Conservation (phyloP, 176 grass and related monocot genomes). For the Oryza officinalis region DNA sequence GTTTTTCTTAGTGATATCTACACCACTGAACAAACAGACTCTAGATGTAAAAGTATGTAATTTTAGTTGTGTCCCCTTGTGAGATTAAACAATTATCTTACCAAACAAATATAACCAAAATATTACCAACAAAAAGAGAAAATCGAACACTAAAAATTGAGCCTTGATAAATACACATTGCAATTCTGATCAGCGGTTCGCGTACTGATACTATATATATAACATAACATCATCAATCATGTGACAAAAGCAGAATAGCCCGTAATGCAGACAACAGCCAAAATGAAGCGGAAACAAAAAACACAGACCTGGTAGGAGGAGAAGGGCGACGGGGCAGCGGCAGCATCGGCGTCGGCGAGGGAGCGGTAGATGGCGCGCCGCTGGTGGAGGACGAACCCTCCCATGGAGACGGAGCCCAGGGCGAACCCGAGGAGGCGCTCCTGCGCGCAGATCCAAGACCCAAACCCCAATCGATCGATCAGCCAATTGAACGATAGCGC, state of each 20-base stretch:
- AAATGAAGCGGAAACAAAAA: not conserved
- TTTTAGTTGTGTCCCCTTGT: not conserved
- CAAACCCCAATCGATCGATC: constrained; percentile 16
- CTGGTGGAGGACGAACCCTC: constrained; percentile 53
- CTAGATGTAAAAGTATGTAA: not conserved
- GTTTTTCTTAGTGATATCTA: not conserved
- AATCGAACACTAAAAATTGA: not conserved
- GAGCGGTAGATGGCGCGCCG: constrained; percentile 48
- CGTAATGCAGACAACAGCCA: not conserved
- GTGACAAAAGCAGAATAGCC: not conserved
- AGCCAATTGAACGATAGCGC: constrained; percentile 2
- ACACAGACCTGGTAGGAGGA: constrained; percentile 41
- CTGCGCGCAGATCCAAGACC: constrained; percentile 48
- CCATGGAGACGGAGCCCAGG: constrained; percentile 54
- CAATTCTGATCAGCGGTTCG: not conserved
- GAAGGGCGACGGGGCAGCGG: not conserved
- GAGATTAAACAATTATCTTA: not conserved
- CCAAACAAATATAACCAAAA: not conserved
- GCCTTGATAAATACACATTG: not conserved
- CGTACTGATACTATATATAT: not conserved
- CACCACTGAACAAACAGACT: not conserved
- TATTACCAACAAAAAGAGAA: not conserved
- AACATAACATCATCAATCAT: not conserved
- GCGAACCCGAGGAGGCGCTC: constrained; percentile 61
- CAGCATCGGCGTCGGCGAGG: constrained; percentile 35